Evolutionary conservation across 495 filamentous ascomycete species (phyloP).

Genomic region (Evansstolkia leycettana): DNA sequence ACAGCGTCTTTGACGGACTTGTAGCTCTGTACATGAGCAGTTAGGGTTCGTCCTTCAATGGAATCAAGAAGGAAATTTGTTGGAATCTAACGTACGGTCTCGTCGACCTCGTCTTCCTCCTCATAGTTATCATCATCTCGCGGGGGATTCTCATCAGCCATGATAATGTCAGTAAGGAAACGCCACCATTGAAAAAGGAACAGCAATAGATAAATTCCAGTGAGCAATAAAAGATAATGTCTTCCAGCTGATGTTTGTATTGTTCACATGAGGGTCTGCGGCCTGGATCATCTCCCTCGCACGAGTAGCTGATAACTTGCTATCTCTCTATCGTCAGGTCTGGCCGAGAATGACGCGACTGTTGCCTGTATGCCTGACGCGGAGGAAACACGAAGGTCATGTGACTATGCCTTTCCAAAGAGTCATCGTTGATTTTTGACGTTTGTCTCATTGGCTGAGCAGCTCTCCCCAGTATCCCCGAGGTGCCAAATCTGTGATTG

Average conservation of each 20-base stretch:
- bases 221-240: background rate
- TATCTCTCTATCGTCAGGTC: background rate
- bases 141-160: slow-evolving; percentile 31
- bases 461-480: no score
- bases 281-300: background rate
- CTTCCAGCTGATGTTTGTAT: background rate
- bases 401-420: background rate
- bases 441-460: no score
- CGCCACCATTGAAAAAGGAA: background rate
- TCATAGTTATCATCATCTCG: slow-evolving; percentile 43
- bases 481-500: no score
- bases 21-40: slow-evolving; percentile 50
- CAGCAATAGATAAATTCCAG: background rate
- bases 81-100: slow-evolving; percentile 38
- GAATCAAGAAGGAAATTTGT: no score
- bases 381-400: slow-evolving; percentile 2
- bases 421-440: no score
- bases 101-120: slow-evolving; percentile 63
- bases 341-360: background rate
- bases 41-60: no score
- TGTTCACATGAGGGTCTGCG: background rate
- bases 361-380: background rate
- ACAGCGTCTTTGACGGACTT: slow-evolving; percentile 91
- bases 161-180: slow-evolving; percentile 7
- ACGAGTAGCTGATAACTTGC: background rate